These are phyloP conservation scores for Yamadazyma sp. DNA, from an alignment of 1,139 yeast species.

Conservation along the genomic window DNA sequence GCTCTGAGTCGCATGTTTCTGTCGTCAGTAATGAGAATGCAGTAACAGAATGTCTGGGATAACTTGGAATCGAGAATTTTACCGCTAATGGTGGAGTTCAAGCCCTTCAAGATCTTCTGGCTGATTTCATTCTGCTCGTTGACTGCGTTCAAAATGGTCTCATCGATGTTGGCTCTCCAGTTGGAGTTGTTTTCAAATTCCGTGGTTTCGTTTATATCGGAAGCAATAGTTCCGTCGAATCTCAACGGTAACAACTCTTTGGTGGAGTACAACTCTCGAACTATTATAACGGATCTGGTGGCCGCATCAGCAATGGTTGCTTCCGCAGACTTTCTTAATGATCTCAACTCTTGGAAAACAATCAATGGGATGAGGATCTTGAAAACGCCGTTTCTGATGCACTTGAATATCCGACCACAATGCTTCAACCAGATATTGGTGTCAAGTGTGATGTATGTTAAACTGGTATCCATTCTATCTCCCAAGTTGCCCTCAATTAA, in stretches of 20 bases:
- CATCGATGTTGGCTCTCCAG: conserved; percentile 62
- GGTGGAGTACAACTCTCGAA: conserved; percentile 64
- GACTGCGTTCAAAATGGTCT: conserved; percentile 57
- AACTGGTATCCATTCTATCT: conserved; percentile 51
- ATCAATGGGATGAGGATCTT: conserved; percentile 65
- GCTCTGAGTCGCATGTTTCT: conserved; percentile 70
- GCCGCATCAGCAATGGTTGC: conserved; percentile 80
- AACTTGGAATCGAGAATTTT: conserved; percentile 28
- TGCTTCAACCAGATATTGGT: conserved; percentile 82
- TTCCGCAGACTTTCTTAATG: conserved; percentile 71
- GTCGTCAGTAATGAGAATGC: conserved; percentile 71
- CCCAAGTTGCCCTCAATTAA: conserved; percentile 41
- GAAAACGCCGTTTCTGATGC: conserved; percentile 60
- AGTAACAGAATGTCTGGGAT: conserved; percentile 50
- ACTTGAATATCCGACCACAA: conserved; percentile 72
- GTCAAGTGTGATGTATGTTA: conserved; percentile 66
- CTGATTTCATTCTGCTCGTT: conserved; percentile 48
- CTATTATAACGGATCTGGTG: conserved; percentile 72
- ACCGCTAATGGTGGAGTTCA: conserved; percentile 19
- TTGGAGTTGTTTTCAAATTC: conserved; percentile 65
- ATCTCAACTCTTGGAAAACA: conserved; percentile 75
- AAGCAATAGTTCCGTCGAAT: conserved; percentile 57
- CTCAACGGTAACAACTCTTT: conserved; percentile 50
- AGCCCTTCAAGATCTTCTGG: conserved; percentile 38
- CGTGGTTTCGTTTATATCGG: conserved; percentile 53